Evolutionary conservation across 2,329 filamentous ascomycete genomes (phyloP).

Genomic region (Arthroderma sp.): DNA sequence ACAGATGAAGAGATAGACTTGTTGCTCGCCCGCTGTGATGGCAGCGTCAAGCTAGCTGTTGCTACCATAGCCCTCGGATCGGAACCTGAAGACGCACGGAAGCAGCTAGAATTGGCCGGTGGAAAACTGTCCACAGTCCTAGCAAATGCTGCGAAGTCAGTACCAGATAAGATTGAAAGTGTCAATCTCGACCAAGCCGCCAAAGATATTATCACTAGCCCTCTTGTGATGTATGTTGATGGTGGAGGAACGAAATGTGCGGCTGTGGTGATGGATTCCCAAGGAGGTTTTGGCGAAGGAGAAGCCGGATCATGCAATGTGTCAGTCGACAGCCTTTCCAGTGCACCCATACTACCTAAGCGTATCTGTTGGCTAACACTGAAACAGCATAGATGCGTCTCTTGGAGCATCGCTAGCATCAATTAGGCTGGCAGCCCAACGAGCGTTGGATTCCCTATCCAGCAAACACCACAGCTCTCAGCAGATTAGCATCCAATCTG

Average conservation of each 20-base stretch:
- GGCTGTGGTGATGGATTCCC: conserved; percentile 20
- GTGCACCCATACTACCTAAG: neutral
- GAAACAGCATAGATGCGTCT: conserved; percentile 13
- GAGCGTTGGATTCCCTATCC: conserved; percentile 13
- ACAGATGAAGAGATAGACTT: conserved; percentile 18
- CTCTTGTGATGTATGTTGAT: conserved; percentile 27
- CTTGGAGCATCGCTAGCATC: conserved; percentile 14
- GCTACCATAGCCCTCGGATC: conserved; percentile 16
- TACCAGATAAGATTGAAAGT: no score
- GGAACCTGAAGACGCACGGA: conserved; percentile 15
- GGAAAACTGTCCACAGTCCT: conserved; percentile 13
- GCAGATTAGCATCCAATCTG: neutral
- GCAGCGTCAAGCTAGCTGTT: conserved; percentile 25
- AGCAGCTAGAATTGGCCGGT: conserved; percentile 13
- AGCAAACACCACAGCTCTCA: neutral
- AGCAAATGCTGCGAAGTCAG: neutral
- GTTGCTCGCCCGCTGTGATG: conserved; percentile 16
- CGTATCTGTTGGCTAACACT: neutral
- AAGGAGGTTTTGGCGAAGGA: conserved; percentile 18
- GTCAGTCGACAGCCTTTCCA: conserved; percentile 16
- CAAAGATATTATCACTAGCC: conserved; percentile 3
- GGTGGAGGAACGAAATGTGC: conserved; percentile 33
- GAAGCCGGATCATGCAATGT: conserved; percentile 28
- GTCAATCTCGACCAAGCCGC: neutral
- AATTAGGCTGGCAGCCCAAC: conserved; percentile 16